These are phyloP conservation scores for Aspergillus hiratsukae DNA, from an alignment of 2,329 filamentous ascomycete genomes.

Conservation along the genomic window DNA sequence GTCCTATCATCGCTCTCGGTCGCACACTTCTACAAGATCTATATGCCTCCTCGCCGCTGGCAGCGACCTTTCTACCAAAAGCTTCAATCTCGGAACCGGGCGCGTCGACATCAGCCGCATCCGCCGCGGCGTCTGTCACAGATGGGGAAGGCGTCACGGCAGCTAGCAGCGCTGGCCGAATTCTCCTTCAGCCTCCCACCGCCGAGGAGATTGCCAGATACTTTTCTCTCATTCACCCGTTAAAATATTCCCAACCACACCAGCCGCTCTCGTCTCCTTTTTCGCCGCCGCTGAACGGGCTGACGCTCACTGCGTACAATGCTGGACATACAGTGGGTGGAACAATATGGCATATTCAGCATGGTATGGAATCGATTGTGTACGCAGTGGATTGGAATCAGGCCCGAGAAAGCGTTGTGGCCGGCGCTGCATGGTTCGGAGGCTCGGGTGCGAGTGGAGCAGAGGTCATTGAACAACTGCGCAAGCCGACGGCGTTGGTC, in stretches of 20 bases:
- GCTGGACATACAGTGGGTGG: constrained; percentile 93
- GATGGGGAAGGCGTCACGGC: constrained; percentile 29
- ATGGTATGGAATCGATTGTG: constrained; percentile 92
- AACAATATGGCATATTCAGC: constrained; percentile 98
- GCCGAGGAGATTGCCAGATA: constrained; percentile 86
- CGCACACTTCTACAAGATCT: constrained; percentile 87
- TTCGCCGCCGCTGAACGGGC: constrained; percentile 80
- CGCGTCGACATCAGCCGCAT: constrained; percentile 46
- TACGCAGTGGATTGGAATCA: constrained; percentile 99
- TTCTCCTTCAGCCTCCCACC: constrained; percentile 66
- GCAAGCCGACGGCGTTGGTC: constrained; percentile 87
- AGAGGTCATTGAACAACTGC: constrained; percentile 88
- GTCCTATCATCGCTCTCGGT: constrained; percentile 87
- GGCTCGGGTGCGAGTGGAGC: constrained; percentile 74
- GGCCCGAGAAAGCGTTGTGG: constrained; percentile 89
- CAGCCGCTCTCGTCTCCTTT: constrained; percentile 83
- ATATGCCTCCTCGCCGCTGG: constrained; percentile 84
- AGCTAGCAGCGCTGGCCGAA: constrained; percentile 31
- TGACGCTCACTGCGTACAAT: constrained; percentile 95
- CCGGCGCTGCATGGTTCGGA: constrained; percentile 89
- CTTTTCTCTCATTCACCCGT: constrained; percentile 81
- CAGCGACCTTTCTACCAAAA: constrained; percentile 74
- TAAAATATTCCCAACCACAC: constrained; percentile 96
- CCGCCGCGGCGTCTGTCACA: constrained; percentile 26
- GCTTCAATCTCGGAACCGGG: constrained; percentile 58